Evolutionary conservation across 768 basidiomycete species (phyloP).

Genomic region (Russula sp.): DNA sequence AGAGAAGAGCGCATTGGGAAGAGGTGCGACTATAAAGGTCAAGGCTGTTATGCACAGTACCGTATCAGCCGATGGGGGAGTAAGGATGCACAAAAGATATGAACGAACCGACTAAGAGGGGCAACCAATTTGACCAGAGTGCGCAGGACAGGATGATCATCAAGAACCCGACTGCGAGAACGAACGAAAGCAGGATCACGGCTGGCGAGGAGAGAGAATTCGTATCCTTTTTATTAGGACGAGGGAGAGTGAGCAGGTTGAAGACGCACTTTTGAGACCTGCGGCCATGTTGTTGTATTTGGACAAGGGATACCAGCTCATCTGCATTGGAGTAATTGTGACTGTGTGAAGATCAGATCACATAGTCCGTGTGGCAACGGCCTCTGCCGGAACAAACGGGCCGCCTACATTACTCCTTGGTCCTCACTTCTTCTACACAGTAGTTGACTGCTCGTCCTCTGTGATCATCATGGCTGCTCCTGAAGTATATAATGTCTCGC

Average conservation of each 20-base stretch:
- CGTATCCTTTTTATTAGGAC: neutral
- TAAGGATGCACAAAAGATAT: neutral
- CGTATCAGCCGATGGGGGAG: neutral
- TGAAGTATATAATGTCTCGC: constrained; percentile 70
- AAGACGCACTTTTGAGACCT: constrained; percentile 21
- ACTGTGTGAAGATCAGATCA: neutral
- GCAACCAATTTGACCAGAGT: constrained; percentile 94
- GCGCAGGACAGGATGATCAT: constrained; percentile 97
- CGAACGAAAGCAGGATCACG: constrained; percentile 94
- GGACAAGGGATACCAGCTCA: neutral
- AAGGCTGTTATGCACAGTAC: constrained; percentile 46
- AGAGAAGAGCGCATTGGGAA: constrained; percentile 92
- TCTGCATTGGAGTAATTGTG: neutral
- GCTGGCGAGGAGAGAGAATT: constrained; percentile 38
- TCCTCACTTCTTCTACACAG: constrained; percentile 30
- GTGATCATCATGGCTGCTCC: constrained; percentile 59
- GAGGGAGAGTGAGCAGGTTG: neutral
- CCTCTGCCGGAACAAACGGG: neutral
- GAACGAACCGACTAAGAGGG: constrained; percentile 77
- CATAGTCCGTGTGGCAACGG: neutral
- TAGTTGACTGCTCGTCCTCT: constrained; percentile 90
- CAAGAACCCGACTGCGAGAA: constrained; percentile 95
- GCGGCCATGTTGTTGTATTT: constrained; percentile 20
- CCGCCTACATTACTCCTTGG: too few species aligned
- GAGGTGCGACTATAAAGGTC: constrained; percentile 90